Conservation (phyloP, 129 eudicot species). For the Dittrichia graveolens region DNA sequence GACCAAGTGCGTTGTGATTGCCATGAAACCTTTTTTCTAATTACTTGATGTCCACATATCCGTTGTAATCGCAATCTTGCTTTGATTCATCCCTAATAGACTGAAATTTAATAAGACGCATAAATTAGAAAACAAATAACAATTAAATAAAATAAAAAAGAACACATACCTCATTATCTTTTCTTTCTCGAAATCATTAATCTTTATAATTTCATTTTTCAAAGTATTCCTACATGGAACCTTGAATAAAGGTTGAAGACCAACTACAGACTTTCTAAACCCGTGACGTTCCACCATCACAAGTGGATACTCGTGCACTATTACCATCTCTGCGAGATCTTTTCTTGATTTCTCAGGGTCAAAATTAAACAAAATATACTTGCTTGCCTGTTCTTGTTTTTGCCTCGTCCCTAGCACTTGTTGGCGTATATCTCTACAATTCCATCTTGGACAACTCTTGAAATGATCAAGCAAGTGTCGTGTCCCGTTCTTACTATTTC, state of each 20-base stretch:
- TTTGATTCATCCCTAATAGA: background rate
- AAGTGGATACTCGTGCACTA: conserved; percentile 23
- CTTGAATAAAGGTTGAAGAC: conserved; percentile 13
- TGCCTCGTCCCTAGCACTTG: background rate
- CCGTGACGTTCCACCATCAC: conserved; percentile 23
- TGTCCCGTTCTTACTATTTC: background rate
- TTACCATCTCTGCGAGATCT: conserved; percentile 17
- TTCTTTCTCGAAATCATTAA: background rate
- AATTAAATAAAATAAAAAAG: background rate
- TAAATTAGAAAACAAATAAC: background rate
- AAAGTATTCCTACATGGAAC: background rate
- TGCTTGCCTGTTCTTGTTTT: background rate
- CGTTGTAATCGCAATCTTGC: background rate
- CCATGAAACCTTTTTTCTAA: conserved; percentile 17
- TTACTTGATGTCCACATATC: conserved; percentile 24
- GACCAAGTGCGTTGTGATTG: conserved; percentile 8
- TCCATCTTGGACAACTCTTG: background rate
- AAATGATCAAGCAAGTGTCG: conserved; percentile 4
- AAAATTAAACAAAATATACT: background rate
- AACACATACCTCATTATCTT: background rate
- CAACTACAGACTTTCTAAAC: background rate
- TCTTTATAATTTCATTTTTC: background rate
- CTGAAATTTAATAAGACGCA: background rate
- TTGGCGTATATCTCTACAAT: background rate
- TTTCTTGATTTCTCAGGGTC: background rate